These are phyloP conservation scores for Colletotrichum eremochloae DNA, from an alignment of 2,329 filamentous ascomycete species.

Conservation along the genomic window DNA sequence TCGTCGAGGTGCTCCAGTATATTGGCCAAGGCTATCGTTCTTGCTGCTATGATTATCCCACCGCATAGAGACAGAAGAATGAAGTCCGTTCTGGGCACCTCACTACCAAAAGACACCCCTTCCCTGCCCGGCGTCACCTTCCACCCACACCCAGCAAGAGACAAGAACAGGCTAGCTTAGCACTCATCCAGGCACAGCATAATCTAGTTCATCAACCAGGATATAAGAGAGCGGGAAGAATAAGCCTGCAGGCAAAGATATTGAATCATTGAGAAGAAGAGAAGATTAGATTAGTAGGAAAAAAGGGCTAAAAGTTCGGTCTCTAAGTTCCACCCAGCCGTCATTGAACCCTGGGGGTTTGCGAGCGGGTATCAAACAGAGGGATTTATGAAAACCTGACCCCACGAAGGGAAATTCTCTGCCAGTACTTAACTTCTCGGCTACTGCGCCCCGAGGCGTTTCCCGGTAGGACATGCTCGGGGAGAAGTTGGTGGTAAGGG, in stretches of 20 bases:
- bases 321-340: too few relatives aligned
- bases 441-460: background rate
- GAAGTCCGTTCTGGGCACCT: too few relatives aligned
- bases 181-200: background rate
- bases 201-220: too few relatives aligned
- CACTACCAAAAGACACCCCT: background rate
- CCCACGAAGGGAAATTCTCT: background rate
- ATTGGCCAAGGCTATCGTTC: background rate
- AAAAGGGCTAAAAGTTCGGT: background rate
- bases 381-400: background rate
- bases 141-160: background rate
- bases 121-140: background rate
- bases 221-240: too few relatives aligned
- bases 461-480: background rate
- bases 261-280: background rate
- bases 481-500: too few relatives aligned
- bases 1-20: background rate
- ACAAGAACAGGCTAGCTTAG: background rate
- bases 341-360: too few relatives aligned
- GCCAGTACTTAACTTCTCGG: background rate
- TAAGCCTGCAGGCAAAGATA: too few relatives aligned
- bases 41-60: background rate
- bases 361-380: background rate
- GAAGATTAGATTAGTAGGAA: background rate
- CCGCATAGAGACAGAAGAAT: background rate